Percentiles rank a stretch among this genome's conserved stretches.
phyloP scores from a whole-genome alignment of 305 asterid species.

The Fraxinus angustifolia region DNA sequence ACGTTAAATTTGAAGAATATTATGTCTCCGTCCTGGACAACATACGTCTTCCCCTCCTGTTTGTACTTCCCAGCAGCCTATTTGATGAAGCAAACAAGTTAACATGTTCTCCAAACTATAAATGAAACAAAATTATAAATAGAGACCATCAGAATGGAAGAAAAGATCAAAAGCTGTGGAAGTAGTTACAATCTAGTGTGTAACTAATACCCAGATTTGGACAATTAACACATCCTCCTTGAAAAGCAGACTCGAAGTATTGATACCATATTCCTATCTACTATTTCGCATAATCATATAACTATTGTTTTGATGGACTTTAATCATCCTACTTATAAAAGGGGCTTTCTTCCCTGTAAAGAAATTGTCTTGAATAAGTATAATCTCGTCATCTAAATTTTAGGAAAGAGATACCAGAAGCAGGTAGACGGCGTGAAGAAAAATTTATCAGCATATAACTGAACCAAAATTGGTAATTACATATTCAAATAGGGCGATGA shows the following conservation, averaged over 20 bases:
- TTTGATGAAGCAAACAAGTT: constrained; percentile 11
- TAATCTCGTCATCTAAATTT: neutral
- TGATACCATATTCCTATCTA: neutral
- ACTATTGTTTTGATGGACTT: neutral
- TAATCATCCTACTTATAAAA: neutral
- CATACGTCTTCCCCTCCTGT: constrained; percentile 92
- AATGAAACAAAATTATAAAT: neutral
- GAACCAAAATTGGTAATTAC: neutral
- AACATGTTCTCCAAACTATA: neutral
- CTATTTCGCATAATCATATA: neutral
- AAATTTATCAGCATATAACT: neutral
- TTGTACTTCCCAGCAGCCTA: constrained; percentile 94
- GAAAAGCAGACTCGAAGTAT: neutral
- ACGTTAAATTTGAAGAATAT: constrained; percentile 96
- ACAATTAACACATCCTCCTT: neutral
- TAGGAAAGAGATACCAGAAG: neutral
- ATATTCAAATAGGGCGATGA: neutral
- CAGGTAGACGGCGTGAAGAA: neutral
- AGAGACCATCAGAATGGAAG: constrained; percentile 1
- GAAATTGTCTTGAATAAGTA: neutral
- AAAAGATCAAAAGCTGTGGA: neutral
- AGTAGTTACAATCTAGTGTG: neutral
- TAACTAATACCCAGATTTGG: neutral
- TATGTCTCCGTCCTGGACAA: constrained; percentile 93
- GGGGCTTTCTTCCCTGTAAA: neutral